Evolutionary conservation across 1,139 yeast genomes (phyloP), one percentile per base, ranked within the genome.

Genomic region (Citeromyces siamensis): DNA sequence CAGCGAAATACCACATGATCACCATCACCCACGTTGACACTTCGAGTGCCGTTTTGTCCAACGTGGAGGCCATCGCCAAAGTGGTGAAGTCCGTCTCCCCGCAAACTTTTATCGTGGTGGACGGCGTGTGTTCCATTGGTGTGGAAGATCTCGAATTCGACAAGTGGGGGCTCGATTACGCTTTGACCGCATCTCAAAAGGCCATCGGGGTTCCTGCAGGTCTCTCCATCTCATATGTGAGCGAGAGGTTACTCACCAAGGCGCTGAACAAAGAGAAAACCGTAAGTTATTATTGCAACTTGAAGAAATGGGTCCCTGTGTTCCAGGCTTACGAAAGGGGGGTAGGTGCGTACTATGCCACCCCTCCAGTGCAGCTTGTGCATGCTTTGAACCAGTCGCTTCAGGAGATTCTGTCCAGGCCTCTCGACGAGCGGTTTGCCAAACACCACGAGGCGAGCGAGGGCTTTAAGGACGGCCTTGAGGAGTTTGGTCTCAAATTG

Each of bases 191-290:
- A 2, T 85, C 96, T 17, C 97, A 88, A 60, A 90, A 88, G 66
- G 97, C 95, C 28, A 66, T 88, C 51, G 96, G 95, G 39, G 94
- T 81, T 23, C 96, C 97, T 38, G 79, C 96, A 12, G 98, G 98
- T 20, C 71, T 88, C 49, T 75, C 90, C 17, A 71, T 88, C 48
- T 75, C 83, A 26, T 73, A 71, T 57, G 77, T 85, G 23, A 79
- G 94, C 35, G 73, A 66, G 38, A 72, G 94, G 49, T 95, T 95
- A 9, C 62, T 85, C 36, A 57, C 60, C 7, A 71, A 71, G 52
- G 81, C 83, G 1, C 59, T 75, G 40, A 52, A 58, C 38, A 70
- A 79, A 56, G 55, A 67, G 33, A 75, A 73, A 32, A 60, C 76
- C 32, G 62, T 84, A 3, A 82, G 68, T 54, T 88, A 77, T 56